Base-by-base conservation (phyloP, 768 basidiomycete genomes). In the Phlebiopsis flavidoalba region DNA sequence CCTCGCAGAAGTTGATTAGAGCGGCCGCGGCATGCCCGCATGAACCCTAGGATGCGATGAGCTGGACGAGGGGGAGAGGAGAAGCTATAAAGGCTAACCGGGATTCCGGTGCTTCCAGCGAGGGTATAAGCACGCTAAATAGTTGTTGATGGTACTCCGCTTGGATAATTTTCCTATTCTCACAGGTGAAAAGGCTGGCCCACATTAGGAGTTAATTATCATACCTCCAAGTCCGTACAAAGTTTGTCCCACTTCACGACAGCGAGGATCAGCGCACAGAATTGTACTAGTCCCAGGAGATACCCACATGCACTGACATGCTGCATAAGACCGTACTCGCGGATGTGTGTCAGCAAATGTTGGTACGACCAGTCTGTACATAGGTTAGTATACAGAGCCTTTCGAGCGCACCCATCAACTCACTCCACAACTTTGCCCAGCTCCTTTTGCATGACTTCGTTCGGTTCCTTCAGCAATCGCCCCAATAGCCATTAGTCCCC, bases 1-100 rank as follows among this genome's bases (percentile, higher is more conserved):
- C 90, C 70, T 94, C 89, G 71, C 92, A 95, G 75, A 94, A 94
- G 70, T 95, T 95, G 71, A 94, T 92, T 22, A 95, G 78, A 0
- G 92, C 92, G 0, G 93, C 88, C 0, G 92, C 91, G 1, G 93
- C 90, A 67, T 95, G 93, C n/a, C n/a, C 0, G 91, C 80, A 63
- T 93, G 92, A 0, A 95, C 91, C 24, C 93, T 93, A 65, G 36
- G 33, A 22, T 36, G 33, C 8, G 43, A 24, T 5, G 19, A 22
- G 59, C 11, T 11, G 35, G 24, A 19, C 12, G 15, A 58, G 31
- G 19, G 26, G n/a, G 48, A 8, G 48, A 36, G 46, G 33, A 54
- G 17, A 14, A 55, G 10, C 4, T 8, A 21, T 58, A 12, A 24
- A 55, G 43, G 24, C 76, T 48, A 63, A 88, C 89, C 88, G 75